phyloP scores from a whole-genome alignment of 768 basidiomycete genomes.

The Russula dissimulans region DNA sequence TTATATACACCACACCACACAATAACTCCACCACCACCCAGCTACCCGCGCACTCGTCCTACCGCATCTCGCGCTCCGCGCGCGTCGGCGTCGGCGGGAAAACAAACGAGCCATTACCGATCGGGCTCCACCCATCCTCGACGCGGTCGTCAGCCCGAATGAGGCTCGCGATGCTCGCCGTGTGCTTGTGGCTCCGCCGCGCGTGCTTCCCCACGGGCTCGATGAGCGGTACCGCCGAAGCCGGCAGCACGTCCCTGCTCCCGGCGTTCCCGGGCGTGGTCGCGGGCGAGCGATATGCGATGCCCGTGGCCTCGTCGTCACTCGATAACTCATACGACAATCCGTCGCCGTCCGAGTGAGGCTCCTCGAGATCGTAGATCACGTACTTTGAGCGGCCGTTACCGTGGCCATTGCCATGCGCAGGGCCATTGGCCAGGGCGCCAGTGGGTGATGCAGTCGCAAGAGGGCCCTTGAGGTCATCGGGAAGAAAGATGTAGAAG shows the following conservation, averaged over 20 bases:
- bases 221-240: slow-evolving; percentile 31
- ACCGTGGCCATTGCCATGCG: slow-evolving; percentile 17
- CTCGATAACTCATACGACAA: slow-evolving; percentile 50
- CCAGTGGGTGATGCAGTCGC: slow-evolving; percentile 45
- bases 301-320: slow-evolving; percentile 60
- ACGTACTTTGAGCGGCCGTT: slow-evolving; percentile 56
- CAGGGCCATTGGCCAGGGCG: slow-evolving; percentile 24
- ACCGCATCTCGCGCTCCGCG: slow-evolving; percentile 1
- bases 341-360: slow-evolving; percentile 33
- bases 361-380: slow-evolving; percentile 66
- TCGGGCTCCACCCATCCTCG: slow-evolving; percentile 81
- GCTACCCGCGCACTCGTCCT: not conserved
- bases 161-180: slow-evolving; percentile 76
- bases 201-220: slow-evolving; percentile 18
- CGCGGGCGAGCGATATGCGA: slow-evolving; percentile 59
- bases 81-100: slow-evolving; percentile 35
- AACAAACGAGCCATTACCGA: slow-evolving; percentile 42
- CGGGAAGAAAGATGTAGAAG: slow-evolving; percentile 86
- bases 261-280: slow-evolving; percentile 3
- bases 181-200: slow-evolving; percentile 57
- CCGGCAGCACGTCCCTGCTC: slow-evolving; percentile 20
- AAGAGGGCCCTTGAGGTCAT: slow-evolving; percentile 53
- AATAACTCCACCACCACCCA: not conserved
- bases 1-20: slow-evolving; percentile 1
- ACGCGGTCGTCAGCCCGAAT: slow-evolving; percentile 69